These are phyloP conservation scores for Neurospora tetraspora DNA, from an alignment of 495 filamentous ascomycete genomes.

Conservation along the genomic window DNA sequence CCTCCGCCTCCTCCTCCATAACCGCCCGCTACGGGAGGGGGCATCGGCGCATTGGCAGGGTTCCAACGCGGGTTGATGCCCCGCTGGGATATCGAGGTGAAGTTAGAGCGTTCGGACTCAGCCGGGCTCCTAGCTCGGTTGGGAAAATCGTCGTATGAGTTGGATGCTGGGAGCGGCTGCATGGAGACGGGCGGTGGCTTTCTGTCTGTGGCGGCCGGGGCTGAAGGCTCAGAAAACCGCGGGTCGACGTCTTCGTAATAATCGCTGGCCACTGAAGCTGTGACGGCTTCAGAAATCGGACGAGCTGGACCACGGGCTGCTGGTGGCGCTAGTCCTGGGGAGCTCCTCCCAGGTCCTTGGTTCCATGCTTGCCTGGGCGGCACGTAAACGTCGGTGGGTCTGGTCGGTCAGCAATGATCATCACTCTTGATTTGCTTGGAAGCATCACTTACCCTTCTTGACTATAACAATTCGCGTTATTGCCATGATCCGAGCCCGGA, in stretches of 20 bases:
- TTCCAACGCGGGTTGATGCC: conserved; percentile 83
- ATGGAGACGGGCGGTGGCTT: conserved; percentile 21
- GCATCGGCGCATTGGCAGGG: conserved; percentile 24
- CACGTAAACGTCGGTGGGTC: conserved; percentile 44
- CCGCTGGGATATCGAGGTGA: conserved; percentile 77
- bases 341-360: conserved; percentile 35
- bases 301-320: conserved; percentile 19
- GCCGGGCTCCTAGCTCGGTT: conserved; percentile 64
- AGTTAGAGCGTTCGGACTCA: conserved; percentile 65
- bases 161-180: conserved; percentile 11
- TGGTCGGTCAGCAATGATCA: not conserved
- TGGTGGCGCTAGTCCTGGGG: conserved; percentile 26
- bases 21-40: conserved; percentile 22
- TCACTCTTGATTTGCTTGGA: not conserved
- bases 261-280: conserved; percentile 28
- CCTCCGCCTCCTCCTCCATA: conserved; percentile 1
- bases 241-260: conserved; percentile 97
- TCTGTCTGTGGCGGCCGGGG: conserved; percentile 13
- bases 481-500: conserved; percentile 26
- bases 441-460: conserved; percentile 56
- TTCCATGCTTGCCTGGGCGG: conserved; percentile 54
- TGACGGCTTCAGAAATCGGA: conserved; percentile 17
- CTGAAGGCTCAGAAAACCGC: conserved; percentile 50
- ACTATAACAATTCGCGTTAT: conserved; percentile 56
- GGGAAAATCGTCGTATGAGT: conserved; percentile 47